A percentile compares a stretch with the other conserved stretches of the same genome.
Conservation (phyloP, 768 basidiomycete genomes). For the Peribolospora baueri region DNA sequence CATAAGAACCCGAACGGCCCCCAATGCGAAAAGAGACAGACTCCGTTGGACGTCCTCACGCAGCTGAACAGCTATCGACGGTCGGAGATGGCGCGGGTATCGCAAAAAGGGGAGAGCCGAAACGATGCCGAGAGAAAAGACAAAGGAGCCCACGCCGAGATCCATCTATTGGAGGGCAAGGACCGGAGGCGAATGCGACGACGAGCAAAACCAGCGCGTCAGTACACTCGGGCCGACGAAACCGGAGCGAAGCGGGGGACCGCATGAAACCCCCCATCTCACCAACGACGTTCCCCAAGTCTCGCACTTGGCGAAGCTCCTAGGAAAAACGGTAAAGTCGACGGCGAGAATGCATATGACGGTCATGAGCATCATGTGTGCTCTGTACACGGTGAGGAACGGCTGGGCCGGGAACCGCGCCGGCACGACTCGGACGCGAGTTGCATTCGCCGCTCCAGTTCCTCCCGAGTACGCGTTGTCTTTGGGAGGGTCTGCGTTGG, state of each 20-base stretch:
- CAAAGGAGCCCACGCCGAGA: slow-evolving; percentile 85
- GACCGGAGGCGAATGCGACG: background rate
- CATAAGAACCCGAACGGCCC: slow-evolving; percentile 48
- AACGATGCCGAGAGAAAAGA: slow-evolving; percentile 81
- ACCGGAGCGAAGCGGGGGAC: too few relatives aligned
- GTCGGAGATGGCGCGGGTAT: slow-evolving; percentile 28
- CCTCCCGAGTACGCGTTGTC: background rate
- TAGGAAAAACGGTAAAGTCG: slow-evolving; percentile 80
- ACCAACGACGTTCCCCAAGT: slow-evolving; percentile 87
- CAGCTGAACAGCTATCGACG: too few relatives aligned
- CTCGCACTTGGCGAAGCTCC: slow-evolving; percentile 72
- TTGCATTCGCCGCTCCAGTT: background rate
- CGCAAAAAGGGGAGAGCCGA: slow-evolving; percentile 62
- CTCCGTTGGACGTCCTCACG: slow-evolving; percentile 26
- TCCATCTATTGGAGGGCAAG: slow-evolving; percentile 49
- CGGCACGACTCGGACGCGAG: background rate
- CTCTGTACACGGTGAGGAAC: slow-evolving; percentile 62
- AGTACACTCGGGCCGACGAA: background rate
- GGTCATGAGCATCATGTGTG: slow-evolving; percentile 90
- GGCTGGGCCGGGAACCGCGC: slow-evolving; percentile 28
- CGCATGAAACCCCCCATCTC: slow-evolving; percentile 14
- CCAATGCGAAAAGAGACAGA: slow-evolving; percentile 44
- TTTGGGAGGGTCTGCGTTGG: too few relatives aligned
- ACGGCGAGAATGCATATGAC: slow-evolving; percentile 77
- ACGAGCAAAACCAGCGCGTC: too few relatives aligned